These are phyloP conservation scores for Ilyonectria robusta DNA, from an alignment of 2,329 filamentous ascomycete genomes.

Conservation along the genomic window DNA sequence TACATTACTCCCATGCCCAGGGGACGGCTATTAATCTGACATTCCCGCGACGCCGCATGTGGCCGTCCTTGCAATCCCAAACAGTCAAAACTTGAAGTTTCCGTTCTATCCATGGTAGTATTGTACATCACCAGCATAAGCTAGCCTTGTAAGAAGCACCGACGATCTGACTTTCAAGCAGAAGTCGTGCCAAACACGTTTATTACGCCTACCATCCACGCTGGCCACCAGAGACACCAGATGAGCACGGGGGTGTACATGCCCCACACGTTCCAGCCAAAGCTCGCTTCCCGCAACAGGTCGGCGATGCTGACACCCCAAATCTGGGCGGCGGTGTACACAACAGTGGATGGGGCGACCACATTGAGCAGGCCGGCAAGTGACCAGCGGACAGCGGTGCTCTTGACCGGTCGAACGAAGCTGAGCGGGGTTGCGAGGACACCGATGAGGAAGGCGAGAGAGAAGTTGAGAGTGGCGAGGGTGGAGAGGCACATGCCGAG, in stretches of 20 bases:
- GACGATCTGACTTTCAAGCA: slow-evolving; percentile 18
- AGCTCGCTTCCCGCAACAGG: slow-evolving; percentile 80
- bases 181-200: slow-evolving; percentile 62
- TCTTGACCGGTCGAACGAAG: slow-evolving; percentile 73
- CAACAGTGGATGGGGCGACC: slow-evolving; percentile 73
- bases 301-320: slow-evolving; percentile 62
- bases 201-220: slow-evolving; percentile 80
- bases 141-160: neutral
- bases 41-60: slow-evolving; percentile 23
- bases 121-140: neutral
- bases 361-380: slow-evolving; percentile 69
- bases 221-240: slow-evolving; percentile 98
- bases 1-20: slow-evolving; percentile 37
- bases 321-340: slow-evolving; percentile 61
- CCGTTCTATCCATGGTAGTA: slow-evolving; percentile 1
- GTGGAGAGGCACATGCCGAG: slow-evolving; percentile 93
- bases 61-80: neutral
- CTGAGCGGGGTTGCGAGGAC: slow-evolving; percentile 83
- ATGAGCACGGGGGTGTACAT: slow-evolving; percentile 90
- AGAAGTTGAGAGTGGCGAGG: slow-evolving; percentile 96
- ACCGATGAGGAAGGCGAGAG: slow-evolving; percentile 87
- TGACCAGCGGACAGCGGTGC: slow-evolving; percentile 56
- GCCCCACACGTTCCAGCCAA: slow-evolving; percentile 91
- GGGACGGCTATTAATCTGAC: slow-evolving; percentile 43
- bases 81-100: neutral